Evolutionary conservation across 2,329 filamentous ascomycete species (phyloP).

Genomic region (Ceratocystiopsis brevicomis): DNA sequence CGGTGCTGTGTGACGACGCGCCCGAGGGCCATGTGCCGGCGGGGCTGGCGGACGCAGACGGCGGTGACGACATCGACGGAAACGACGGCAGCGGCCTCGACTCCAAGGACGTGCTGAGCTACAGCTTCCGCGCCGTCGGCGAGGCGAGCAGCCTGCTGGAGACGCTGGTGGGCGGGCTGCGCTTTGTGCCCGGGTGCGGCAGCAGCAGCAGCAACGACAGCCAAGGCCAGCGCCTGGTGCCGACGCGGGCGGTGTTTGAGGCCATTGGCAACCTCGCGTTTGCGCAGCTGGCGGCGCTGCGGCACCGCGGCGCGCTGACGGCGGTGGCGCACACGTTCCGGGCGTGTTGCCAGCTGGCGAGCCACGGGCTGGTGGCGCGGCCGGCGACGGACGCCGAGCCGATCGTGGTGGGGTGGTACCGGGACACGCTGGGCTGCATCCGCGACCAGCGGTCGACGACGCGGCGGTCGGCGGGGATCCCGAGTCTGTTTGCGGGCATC

Average conservation of each 20-base stretch:
- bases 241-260: conserved; percentile 36
- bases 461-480: conserved; percentile 77
- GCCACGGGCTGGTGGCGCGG: conserved; percentile 22
- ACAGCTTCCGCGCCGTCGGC: conserved; percentile 86
- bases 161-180: no score
- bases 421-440: conserved; percentile 52
- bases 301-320: conserved; percentile 84
- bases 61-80: conserved; percentile 26
- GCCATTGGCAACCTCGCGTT: conserved; percentile 59
- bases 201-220: conserved; percentile 6
- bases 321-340: conserved; percentile 81
- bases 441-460: conserved; percentile 64
- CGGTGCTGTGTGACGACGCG: conserved; percentile 78
- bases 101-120: conserved; percentile 81
- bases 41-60: conserved; percentile 31
- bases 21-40: conserved; percentile 75
- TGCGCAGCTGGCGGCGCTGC: conserved; percentile 59
- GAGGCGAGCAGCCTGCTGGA: conserved; percentile 48
- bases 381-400: conserved; percentile 17
- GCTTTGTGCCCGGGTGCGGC: no score
- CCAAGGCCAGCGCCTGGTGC: conserved; percentile 29
- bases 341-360: conserved; percentile 51
- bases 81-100: conserved; percentile 38
- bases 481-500: conserved; percentile 68
- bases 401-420: conserved; percentile 53